Percentiles rank a stretch among this genome's conserved stretches.
Evolutionary conservation across 1,284 basidiomycete species (phyloP).

Genomic region (Fomitopsis betulina): DNA sequence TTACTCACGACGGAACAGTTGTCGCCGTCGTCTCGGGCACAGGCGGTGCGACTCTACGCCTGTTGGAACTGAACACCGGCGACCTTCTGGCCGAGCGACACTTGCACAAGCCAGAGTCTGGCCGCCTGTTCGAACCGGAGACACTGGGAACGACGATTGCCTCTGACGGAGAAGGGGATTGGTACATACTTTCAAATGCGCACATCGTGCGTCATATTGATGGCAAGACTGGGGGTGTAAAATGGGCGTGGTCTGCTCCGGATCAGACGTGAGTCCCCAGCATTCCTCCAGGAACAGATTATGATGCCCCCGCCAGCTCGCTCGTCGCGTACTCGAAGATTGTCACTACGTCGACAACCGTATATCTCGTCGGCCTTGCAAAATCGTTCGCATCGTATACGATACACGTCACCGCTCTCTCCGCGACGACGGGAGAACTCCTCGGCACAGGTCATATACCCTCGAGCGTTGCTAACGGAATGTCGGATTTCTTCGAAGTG

Average conservation of each 20-base stretch:
- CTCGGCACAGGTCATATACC: conserved; percentile 51
- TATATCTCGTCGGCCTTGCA: conserved; percentile 69
- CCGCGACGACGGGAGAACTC: conserved; percentile 50
- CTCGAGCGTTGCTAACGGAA: conserved; percentile 47
- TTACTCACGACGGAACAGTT: conserved; percentile 34
- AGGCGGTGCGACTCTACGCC: conserved; percentile 66
- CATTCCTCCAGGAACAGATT: neutral
- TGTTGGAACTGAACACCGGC: conserved; percentile 67
- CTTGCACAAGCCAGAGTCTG: conserved; percentile 45
- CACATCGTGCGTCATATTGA: conserved; percentile 48
- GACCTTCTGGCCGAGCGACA: conserved; percentile 64
- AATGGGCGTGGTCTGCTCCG: conserved; percentile 63
- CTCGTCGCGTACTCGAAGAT: conserved; percentile 63
- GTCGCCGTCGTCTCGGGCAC: conserved; percentile 75
- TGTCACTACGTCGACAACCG: conserved; percentile 41
- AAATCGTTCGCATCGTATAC: conserved; percentile 62
- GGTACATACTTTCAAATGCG: conserved; percentile 53
- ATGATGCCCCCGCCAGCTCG: conserved; percentile 37
- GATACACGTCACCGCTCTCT: conserved; percentile 59
- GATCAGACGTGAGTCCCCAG: conserved; percentile 51
- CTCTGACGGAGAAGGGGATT: conserved; percentile 31
- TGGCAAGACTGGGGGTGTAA: conserved; percentile 40
- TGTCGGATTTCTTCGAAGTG: conserved; percentile 40
- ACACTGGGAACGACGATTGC: conserved; percentile 40
- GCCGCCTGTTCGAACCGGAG: conserved; percentile 46